Base-by-base conservation (phyloP, 2,329 filamentous ascomycete species). In the Zelopaecilomyces penicillatus region DNA sequence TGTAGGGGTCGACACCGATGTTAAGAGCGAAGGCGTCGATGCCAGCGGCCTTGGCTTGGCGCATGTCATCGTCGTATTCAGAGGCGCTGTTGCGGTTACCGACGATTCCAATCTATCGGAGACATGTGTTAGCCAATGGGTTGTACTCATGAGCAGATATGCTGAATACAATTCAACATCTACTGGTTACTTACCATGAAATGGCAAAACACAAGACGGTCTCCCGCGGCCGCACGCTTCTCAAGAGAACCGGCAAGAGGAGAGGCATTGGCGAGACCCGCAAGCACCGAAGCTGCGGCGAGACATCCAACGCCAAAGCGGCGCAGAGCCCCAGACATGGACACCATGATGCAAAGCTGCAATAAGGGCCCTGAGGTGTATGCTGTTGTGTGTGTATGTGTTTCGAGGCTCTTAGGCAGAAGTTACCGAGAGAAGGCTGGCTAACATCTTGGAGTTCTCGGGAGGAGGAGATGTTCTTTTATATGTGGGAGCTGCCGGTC, bases 11-110 rank as follows among this genome's bases (percentile, higher is more conserved):
- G 5, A 58, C 57, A 29, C 70, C 71, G 39, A 75, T 73, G 41
- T 74, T 75, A 34, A 75, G 60, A 2, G 71, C 71, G 53, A 74
- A 74, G 4, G 69, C 69, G 33, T 74, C 71, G 33, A 74, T 63
- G 33, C 66, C 65, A 19, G 64, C 63, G 9, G 57, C 57, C 51
- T 69, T 70, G 32, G 69, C 71, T 4, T 61, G 63, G 42, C 61
- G 55, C 65, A 73, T 72, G 45, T 74, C 70, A 37, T 65, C 60
- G 36, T 74, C 70, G 46, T 70, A 74, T 30, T 73, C 70, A 6
- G 55, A 49, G 30, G 69, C 54, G 43, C 59, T 67, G 38, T 60
- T 56, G 34, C 71, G 66, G 38, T 68, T 65, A 36, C 64, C 60
- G 26, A 66, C 61, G 31, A 74, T 70, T 46, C 71, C 69, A 12